These are phyloP conservation scores for Litchi chinensis DNA, from an alignment of 345 rosid genomes.

Conservation along the genomic window DNA sequence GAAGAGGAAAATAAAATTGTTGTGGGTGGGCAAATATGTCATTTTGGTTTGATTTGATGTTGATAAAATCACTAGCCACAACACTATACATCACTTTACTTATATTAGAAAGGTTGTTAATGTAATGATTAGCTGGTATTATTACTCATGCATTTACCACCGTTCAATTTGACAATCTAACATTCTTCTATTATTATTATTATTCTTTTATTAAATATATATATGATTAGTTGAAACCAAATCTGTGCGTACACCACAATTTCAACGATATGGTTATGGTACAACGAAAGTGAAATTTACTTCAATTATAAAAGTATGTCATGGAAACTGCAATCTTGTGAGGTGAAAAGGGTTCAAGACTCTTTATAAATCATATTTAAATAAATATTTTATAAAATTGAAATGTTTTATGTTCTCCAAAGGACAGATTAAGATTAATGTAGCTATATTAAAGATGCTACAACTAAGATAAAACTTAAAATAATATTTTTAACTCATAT, in stretches of 20 bases:
- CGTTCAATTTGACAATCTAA: background rate
- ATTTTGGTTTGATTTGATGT: background rate
- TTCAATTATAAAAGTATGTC: background rate
- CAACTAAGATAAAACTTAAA: no score
- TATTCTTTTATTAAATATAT: background rate
- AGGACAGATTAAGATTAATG: no score
- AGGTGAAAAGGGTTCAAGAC: background rate
- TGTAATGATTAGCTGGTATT: conserved; percentile 9
- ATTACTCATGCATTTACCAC: background rate
- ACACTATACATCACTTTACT: background rate
- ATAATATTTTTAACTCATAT: no score
- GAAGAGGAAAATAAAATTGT: no score
- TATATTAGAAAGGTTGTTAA: conserved; percentile 13
- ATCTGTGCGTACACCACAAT: no score
- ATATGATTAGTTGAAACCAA: no score
- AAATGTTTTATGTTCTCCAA: background rate
- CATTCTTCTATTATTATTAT: background rate
- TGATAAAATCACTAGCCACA: background rate
- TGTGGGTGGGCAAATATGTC: background rate
- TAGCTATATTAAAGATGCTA: no score
- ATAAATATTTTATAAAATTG: no score
- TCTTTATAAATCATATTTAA: no score
- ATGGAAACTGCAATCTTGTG: background rate
- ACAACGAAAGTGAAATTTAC: no score
- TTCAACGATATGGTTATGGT: no score